These are phyloP conservation scores for Chrysanthemum seticuspe DNA, from an alignment of 129 eudicot species.

Conservation along the genomic window DNA sequence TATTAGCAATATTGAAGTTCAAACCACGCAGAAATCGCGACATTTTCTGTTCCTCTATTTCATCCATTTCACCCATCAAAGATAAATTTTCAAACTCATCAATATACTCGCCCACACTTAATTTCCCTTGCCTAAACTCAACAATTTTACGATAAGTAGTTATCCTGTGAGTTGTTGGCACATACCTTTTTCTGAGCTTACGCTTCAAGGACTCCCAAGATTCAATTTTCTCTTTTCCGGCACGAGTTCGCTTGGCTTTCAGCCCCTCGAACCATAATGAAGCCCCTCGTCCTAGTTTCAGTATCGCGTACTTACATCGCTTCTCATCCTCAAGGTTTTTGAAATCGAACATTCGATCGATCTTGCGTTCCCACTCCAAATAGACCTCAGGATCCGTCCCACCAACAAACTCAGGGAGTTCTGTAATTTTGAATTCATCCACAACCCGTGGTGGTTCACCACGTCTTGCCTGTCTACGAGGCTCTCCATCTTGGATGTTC, in stretches of 20 bases:
- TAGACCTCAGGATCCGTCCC: no score
- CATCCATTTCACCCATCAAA: neutral
- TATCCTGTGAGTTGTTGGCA: neutral
- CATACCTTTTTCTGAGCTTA: neutral
- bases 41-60: neutral
- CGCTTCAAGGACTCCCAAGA: neutral
- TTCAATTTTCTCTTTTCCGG: neutral
- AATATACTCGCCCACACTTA: no score
- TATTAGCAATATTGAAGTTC: neutral
- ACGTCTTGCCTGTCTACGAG: no score
- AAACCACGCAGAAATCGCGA: neutral
- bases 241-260: no score
- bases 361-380: no score
- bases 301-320: neutral
- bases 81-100: no score
- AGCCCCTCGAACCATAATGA: neutral
- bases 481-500: no score
- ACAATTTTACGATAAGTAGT: neutral
- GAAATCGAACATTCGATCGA: no score
- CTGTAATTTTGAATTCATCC: no score
- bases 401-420: no score
- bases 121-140: neutral
- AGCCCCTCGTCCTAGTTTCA: neutral
- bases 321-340: no score
- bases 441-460: no score